Conservation (phyloP, 441 rosid species). For the Biscutella auriculata region DNA sequence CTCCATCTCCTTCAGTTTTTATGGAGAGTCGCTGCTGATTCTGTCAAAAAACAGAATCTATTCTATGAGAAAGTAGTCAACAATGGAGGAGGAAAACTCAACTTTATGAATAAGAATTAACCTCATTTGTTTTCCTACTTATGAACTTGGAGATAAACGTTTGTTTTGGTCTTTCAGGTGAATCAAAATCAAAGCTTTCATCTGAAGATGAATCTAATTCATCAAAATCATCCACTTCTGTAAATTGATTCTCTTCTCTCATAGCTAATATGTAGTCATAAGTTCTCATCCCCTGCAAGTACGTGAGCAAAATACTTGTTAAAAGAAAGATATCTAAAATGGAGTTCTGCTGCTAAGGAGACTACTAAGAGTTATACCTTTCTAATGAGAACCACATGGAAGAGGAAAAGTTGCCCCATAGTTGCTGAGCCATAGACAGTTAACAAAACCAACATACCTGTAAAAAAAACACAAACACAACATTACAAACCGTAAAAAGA, state of each 20-base stretch:
- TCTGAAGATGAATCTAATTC: constrained; percentile 83
- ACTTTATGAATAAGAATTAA: neutral
- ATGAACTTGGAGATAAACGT: constrained; percentile 47
- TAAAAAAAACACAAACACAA: neutral
- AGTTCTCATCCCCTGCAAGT: constrained; percentile 79
- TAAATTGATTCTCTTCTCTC: constrained; percentile 70
- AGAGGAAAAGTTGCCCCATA: constrained; percentile 91
- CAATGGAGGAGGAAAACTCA: neutral
- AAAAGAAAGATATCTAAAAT: neutral
- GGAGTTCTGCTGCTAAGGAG: neutral
- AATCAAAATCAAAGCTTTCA: constrained; percentile 60
- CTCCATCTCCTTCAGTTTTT: constrained; percentile 42
- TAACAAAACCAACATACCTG: constrained; percentile 70
- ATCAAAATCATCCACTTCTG: constrained; percentile 48
- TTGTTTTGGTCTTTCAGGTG: constrained; percentile 60
- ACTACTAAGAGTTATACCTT: constrained; percentile 43
- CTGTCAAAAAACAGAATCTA: constrained; percentile 20
- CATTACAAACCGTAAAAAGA: constrained; percentile 12
- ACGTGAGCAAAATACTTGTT: neutral
- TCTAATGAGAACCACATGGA: constrained; percentile 83
- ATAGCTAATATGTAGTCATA: constrained; percentile 92
- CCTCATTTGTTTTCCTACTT: constrained; percentile 60
- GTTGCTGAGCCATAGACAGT: constrained; percentile 86
- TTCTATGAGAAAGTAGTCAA: neutral
- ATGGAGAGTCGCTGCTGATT: constrained; percentile 48